Evolutionary conservation across 2,329 filamentous ascomycete genomes (phyloP), one percentile per base, ranked within the genome.

Genomic region (Ophiostoma pallidulum): DNA sequence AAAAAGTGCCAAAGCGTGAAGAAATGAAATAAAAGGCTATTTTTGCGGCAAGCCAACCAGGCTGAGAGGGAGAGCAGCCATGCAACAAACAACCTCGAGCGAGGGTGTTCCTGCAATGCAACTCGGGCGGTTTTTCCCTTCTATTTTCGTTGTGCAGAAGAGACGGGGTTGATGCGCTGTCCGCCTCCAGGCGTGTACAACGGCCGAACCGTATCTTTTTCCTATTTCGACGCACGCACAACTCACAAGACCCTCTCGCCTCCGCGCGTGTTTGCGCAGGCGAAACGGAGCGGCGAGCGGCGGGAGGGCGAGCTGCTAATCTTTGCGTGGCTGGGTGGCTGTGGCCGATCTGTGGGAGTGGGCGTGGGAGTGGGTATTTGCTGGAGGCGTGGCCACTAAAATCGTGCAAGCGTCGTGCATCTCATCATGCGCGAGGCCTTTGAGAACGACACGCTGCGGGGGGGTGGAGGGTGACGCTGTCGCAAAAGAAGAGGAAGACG

Each of bases 251-350:
- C n/a, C n/a, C n/a, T n/a, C n/a, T n/a, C n/a, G n/a, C n/a, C n/a
- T n/a, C n/a, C n/a, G n/a, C n/a, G n/a, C n/a, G n/a, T n/a, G 38
- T 22, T 31, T 40, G 14, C 37, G 37, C 33, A 41, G 45, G 37
- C 36, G 16, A 26, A 36, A n/a, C n/a, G n/a, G n/a, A n/a, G 3
- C 18, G 14, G 29, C 14, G 20, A 40, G 24, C 26, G 28, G 24
- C 10, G 36, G 35, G 37, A 22, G 38, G 41, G 31, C 38, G 18
- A 41, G 44, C 44, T 40, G 24, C 24, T 26, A 4, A n/a, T n/a
- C 12, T 14, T 43, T 28, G 38, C 45, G 45, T 47, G 45, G 45
- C 45, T 42, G 45, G 45, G 45, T 47, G 45, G 45, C 45, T 47
- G 45, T 41, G 45, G 38, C 28, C 26, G 41, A 45, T 45, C 41